Evolutionary conservation across 2,329 filamentous ascomycete genomes (phyloP).

Genomic region (Chaetomium sp.): DNA sequence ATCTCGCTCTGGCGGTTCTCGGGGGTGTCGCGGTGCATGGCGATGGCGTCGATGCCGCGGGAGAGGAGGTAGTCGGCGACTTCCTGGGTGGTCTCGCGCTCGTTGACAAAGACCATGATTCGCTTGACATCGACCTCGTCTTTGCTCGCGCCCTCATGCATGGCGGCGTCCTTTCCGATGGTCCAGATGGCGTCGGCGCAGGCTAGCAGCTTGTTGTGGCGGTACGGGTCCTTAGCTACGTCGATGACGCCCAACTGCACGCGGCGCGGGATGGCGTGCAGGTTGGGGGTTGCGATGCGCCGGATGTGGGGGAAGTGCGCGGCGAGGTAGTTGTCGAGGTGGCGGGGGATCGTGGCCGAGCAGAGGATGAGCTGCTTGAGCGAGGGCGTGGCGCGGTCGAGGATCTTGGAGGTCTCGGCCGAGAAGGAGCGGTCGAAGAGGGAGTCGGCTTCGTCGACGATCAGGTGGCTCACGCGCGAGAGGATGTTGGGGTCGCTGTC

Average conservation of each 20-base stretch:
- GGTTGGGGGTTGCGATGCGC: conserved; percentile 86
- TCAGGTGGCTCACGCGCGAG: conserved; percentile 79
- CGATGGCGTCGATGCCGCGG: conserved; percentile 84
- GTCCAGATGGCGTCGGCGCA: conserved; percentile 94
- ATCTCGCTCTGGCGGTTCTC: conserved; percentile 72
- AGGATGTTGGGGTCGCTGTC: conserved; percentile 87
- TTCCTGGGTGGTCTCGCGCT: conserved; percentile 80
- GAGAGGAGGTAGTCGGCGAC: conserved; percentile 70
- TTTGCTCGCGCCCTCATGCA: conserved; percentile 50
- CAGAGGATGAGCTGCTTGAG: conserved; percentile 84
- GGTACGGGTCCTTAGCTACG: conserved; percentile 85
- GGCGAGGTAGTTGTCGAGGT: conserved; percentile 78
- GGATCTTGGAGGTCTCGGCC: conserved; percentile 71
- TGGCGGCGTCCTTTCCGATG: conserved; percentile 69
- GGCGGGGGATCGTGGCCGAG: conserved; percentile 89
- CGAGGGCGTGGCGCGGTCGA: conserved; percentile 75
- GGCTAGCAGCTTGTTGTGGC: conserved; percentile 84
- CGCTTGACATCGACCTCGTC: conserved; percentile 65
- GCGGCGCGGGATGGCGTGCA: conserved; percentile 90
- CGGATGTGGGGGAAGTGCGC: conserved; percentile 75
- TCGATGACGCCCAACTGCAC: conserved; percentile 93
- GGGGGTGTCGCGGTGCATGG: conserved; percentile 76
- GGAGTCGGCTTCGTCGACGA: conserved; percentile 94
- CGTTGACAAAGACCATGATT: conserved; percentile 93
- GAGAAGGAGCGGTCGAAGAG: conserved; percentile 90